Percentiles rank a stretch among this genome's conserved stretches.
Conservation (phyloP, 768 basidiomycete genomes). For the Rhodotorula graminis region DNA sequence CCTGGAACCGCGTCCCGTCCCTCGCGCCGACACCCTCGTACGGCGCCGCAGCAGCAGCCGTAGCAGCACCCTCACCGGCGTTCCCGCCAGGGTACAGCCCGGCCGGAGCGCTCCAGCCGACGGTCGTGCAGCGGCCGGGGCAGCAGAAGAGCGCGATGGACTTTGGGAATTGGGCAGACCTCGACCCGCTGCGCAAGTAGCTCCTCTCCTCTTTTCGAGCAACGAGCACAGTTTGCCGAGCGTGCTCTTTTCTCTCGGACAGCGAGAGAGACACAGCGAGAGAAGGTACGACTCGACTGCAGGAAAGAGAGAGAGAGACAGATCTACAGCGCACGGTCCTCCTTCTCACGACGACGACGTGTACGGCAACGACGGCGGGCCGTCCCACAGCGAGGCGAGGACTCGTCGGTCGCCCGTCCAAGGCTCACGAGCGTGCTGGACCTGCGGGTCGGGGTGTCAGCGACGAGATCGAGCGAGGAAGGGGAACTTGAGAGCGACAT, state of each 20-base stretch:
- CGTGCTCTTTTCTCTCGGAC: too few relatives aligned
- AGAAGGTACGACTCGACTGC: too few relatives aligned
- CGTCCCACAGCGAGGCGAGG: conserved; percentile 24
- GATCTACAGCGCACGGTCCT: too few relatives aligned
- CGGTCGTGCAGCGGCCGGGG: not conserved
- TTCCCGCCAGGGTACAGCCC: conserved; percentile 21
- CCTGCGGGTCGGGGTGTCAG: not conserved
- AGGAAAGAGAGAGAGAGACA: too few relatives aligned
- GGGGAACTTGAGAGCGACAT: too few relatives aligned
- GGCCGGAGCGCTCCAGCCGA: not conserved
- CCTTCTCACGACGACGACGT: too few relatives aligned
- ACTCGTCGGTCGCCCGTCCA: conserved; percentile 18
- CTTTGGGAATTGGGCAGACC: conserved; percentile 31
- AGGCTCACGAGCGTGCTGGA: conserved; percentile 19
- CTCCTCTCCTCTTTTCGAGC: too few relatives aligned
- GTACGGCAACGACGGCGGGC: conserved; percentile 3
- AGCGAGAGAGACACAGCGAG: too few relatives aligned
- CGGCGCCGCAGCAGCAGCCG: not conserved
- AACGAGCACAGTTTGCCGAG: too few relatives aligned
- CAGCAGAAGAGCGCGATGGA: not conserved
- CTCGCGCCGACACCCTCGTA: not conserved
- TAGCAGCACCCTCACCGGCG: not conserved
- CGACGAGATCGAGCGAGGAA: too few relatives aligned
- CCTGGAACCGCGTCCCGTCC: conserved; percentile 26
- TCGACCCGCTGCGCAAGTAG: conserved; percentile 34